Evolutionary conservation across 306 rosid species (phyloP).

Genomic region (Trifolium subterraneum): DNA sequence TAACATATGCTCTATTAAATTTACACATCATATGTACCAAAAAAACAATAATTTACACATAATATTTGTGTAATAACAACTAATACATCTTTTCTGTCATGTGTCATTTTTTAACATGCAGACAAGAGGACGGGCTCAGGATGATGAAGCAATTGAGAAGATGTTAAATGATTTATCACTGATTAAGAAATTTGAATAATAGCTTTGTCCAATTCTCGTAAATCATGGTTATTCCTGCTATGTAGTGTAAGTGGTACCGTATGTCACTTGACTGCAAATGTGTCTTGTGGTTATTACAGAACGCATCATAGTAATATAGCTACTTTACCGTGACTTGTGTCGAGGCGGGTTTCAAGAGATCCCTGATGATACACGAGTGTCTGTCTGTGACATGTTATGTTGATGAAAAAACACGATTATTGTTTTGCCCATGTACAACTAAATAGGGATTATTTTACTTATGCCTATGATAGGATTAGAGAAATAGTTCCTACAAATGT

Average conservation of each 20-base stretch:
- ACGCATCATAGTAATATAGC: neutral
- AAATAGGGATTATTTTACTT: neutral
- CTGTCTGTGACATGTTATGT: neutral
- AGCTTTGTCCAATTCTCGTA: neutral
- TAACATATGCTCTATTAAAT: slow-evolving; percentile 11
- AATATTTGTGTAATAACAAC: slow-evolving; percentile 6
- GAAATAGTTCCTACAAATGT: neutral
- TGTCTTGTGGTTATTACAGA: slow-evolving; percentile 17
- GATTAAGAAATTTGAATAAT: slow-evolving; percentile 86
- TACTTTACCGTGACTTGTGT: neutral
- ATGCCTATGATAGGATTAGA: neutral
- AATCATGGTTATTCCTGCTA: neutral
- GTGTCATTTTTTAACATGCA: slow-evolving; percentile 38
- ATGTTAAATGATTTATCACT: slow-evolving; percentile 86
- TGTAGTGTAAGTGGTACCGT: neutral
- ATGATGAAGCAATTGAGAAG: slow-evolving; percentile 93
- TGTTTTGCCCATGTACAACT: neutral
- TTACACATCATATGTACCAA: no score
- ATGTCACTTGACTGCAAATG: neutral
- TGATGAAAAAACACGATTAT: neutral
- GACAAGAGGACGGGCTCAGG: slow-evolving; percentile 93
- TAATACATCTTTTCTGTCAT: neutral
- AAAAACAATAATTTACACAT: no score
- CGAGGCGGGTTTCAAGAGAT: neutral
- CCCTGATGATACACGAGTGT: neutral